phyloP scores from a whole-genome alignment of 2,329 filamentous ascomycete genomes.

The Nemania sp. region DNA sequence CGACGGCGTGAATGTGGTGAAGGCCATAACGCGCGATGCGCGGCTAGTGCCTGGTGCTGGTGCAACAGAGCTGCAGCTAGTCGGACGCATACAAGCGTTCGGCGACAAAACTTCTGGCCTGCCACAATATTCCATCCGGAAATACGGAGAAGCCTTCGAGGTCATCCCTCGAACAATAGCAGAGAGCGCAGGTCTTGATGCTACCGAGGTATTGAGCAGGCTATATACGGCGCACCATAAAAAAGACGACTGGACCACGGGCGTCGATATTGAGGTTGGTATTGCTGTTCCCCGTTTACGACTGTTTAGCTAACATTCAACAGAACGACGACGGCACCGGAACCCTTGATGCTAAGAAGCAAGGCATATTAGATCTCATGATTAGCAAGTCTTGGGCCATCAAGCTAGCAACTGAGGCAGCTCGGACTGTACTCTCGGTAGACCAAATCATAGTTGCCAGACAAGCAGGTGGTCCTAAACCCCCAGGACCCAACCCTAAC shows the following conservation, averaged over 20 bases:
- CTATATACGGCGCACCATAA: slow-evolving; percentile 95
- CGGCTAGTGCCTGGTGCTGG: slow-evolving; percentile 93
- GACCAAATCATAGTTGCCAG: slow-evolving; percentile 99
- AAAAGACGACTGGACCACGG: slow-evolving; percentile 87
- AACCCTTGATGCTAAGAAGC: slow-evolving; percentile 84
- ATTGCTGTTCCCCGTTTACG: neutral
- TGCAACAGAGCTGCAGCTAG: slow-evolving; percentile 92
- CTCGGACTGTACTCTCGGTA: slow-evolving; percentile 91
- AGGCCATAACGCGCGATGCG: slow-evolving; percentile 95
- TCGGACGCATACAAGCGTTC: slow-evolving; percentile 89
- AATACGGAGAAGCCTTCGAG: slow-evolving; percentile 97
- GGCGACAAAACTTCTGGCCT: slow-evolving; percentile 94
- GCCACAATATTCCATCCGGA: slow-evolving; percentile 95
- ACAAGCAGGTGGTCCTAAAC: slow-evolving; percentile 97
- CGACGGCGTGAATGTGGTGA: slow-evolving; percentile 97
- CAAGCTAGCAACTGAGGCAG: slow-evolving; percentile 94
- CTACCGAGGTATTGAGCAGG: slow-evolving; percentile 93
- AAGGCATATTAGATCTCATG: slow-evolving; percentile 92
- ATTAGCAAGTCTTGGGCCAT: slow-evolving; percentile 97
- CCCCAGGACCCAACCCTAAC: slow-evolving; percentile 89
- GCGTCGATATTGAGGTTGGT: slow-evolving; percentile 87
- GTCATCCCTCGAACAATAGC: slow-evolving; percentile 94
- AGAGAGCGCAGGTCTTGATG: slow-evolving; percentile 94
- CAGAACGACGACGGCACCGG: slow-evolving; percentile 59
- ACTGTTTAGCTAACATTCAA: slow-evolving; percentile 24